phyloP scores from a whole-genome alignment of 108 stramenopile genomes.

The Parmales sp. region DNA sequence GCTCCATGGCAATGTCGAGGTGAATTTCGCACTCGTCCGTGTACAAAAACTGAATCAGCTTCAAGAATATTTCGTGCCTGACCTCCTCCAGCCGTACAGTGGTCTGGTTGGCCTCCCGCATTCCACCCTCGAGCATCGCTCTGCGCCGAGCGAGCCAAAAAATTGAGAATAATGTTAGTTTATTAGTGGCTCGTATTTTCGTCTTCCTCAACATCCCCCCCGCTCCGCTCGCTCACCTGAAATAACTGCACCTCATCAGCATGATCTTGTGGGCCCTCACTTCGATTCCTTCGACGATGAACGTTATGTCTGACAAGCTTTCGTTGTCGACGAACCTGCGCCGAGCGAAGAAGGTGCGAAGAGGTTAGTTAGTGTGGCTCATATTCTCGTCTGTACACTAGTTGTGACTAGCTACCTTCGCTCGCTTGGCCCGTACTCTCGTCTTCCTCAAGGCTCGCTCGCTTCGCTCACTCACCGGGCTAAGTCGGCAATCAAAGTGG shows the following conservation, averaged over 20 bases:
- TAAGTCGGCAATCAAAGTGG: constrained; percentile 72
- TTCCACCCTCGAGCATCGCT: constrained; percentile 76
- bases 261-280: constrained; percentile 87
- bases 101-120: constrained; percentile 68
- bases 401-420: no score
- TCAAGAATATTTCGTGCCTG: constrained; percentile 60
- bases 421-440: no score
- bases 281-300: constrained; percentile 72
- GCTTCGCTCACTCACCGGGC: no score
- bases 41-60: constrained; percentile 86
- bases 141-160: no score
- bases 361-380: no score
- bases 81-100: constrained; percentile 56
- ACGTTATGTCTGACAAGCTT: constrained; percentile 76
- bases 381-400: no score
- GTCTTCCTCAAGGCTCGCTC: no score
- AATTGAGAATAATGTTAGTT: no score
- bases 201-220: no score
- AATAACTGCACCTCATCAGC: constrained; percentile 84
- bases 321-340: constrained; percentile 67
- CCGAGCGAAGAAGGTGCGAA: no score
- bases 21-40: constrained; percentile 75
- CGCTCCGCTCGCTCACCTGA: no score
- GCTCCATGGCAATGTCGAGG: constrained; percentile 84
- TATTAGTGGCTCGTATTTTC: no score